Conservation (phyloP, 2,329 filamentous ascomycete genomes). For the Neofusicoccum kwambonambiense region DNA sequence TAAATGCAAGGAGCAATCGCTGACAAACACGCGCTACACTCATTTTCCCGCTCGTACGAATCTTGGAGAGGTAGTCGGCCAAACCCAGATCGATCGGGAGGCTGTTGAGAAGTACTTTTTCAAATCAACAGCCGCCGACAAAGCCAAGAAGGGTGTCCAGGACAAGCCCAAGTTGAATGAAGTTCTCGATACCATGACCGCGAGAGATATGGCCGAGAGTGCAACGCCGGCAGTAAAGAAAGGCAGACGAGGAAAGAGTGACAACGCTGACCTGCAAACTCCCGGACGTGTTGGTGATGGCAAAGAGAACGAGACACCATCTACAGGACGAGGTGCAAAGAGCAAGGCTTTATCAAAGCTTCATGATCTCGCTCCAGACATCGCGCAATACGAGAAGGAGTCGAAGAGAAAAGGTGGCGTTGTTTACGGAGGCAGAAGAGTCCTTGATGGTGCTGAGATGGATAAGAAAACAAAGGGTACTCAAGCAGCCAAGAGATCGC, state of each 20-base stretch:
- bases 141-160: not conserved
- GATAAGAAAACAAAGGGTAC: constrained; percentile 38
- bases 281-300: constrained; percentile 51
- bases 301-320: constrained; percentile 84
- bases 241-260: constrained; percentile 27
- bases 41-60: constrained; percentile 89
- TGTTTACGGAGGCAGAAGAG: constrained; percentile 52
- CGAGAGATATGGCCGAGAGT: constrained; percentile 12
- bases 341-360: constrained; percentile 75
- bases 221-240: constrained; percentile 28
- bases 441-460: constrained; percentile 38
- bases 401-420: constrained; percentile 75
- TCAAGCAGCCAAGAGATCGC: constrained; percentile 44
- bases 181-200: constrained; percentile 27
- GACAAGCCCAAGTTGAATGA: not conserved
- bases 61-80: constrained; percentile 86
- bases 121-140: constrained; percentile 12
- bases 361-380: constrained; percentile 76
- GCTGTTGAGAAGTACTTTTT: constrained; percentile 66
- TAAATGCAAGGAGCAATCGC: constrained; percentile 72
- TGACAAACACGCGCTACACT: constrained; percentile 73
- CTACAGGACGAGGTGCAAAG: constrained; percentile 81
- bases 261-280: constrained; percentile 43
- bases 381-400: constrained; percentile 89
- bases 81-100: constrained; percentile 75